Percentiles rank a stretch among this genome's conserved stretches.
Conservation (phyloP, 768 basidiomycete genomes). For the Gloeopeniophorella convolvens region DNA sequence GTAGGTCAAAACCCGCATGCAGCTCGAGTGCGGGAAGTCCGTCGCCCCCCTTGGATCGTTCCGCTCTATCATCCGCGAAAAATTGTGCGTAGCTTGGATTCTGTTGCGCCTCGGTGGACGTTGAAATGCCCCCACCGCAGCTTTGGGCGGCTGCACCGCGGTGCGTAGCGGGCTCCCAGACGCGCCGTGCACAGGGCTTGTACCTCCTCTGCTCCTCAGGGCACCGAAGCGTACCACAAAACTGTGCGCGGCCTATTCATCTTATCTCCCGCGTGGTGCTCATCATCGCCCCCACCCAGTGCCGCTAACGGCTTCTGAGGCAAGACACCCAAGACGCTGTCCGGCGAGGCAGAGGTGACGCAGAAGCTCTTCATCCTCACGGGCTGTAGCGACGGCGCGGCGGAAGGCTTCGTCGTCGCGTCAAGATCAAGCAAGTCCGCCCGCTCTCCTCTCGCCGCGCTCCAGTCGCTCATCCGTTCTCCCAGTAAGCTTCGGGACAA, state of each 20-base stretch:
- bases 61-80: constrained; percentile 73
- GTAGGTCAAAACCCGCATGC: constrained; percentile 97
- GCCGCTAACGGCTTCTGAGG: constrained; percentile 97
- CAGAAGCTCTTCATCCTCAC: constrained; percentile 84
- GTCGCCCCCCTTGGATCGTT: constrained; percentile 81
- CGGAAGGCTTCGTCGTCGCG: constrained; percentile 90
- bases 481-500: constrained; percentile 80
- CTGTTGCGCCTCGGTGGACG: constrained; percentile 3
- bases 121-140: constrained; percentile 34
- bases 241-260: no score
- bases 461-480: neutral
- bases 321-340: constrained; percentile 53
- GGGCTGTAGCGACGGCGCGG: constrained; percentile 91
- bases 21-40: constrained; percentile 82
- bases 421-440: constrained; percentile 67
- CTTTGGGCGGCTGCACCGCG: constrained; percentile 81
- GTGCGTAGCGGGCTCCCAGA: constrained; percentile 30
- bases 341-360: constrained; percentile 78
- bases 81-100: constrained; percentile 59
- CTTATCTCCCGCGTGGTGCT: constrained; percentile 26
- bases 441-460: neutral
- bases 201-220: constrained; percentile 92
- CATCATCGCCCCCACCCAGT: no score
- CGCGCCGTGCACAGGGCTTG: constrained; percentile 51
- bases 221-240: no score